Percentiles rank a stretch among this genome's conserved stretches.
Conservation (phyloP, 2,329 filamentous ascomycete genomes). For the Aspergillus eucalypticola region DNA sequence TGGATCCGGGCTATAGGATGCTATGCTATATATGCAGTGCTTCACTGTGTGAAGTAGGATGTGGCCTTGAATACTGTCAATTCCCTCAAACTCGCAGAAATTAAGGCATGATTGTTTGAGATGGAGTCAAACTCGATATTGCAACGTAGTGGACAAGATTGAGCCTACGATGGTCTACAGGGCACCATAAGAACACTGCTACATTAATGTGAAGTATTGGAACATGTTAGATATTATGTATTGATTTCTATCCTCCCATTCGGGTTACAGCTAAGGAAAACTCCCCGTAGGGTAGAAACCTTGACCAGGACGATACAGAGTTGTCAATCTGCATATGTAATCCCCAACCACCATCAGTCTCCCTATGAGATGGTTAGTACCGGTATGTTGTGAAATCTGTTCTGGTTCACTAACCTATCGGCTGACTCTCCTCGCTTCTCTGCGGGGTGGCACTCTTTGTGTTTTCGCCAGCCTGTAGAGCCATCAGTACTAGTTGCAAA, state of each 20-base stretch:
- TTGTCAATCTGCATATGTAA: neutral
- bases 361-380: neutral
- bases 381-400: too few species aligned
- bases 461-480: slow-evolving; percentile 16
- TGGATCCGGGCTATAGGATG: too few species aligned
- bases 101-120: too few species aligned
- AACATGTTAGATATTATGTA: neutral
- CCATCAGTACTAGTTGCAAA: neutral
- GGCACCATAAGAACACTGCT: neutral
- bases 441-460: slow-evolving; percentile 6
- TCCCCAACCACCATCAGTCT: neutral
- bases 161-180: too few species aligned
- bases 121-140: too few species aligned
- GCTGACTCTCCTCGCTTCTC: slow-evolving; percentile 4
- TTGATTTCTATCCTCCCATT: slow-evolving; percentile 18
- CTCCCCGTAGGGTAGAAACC: slow-evolving; percentile 20
- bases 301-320: slow-evolving; percentile 16
- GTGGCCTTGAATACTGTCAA: too few species aligned
- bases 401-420: neutral
- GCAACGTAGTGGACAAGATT: too few species aligned
- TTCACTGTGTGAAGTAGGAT: too few species aligned
- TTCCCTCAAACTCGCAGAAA: too few species aligned
- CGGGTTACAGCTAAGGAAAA: slow-evolving; percentile 21
- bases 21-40: too few species aligned
- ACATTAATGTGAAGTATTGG: too few species aligned